Conservation (phyloP, 1,284 basidiomycete species). For the Irpex lacteus region DNA sequence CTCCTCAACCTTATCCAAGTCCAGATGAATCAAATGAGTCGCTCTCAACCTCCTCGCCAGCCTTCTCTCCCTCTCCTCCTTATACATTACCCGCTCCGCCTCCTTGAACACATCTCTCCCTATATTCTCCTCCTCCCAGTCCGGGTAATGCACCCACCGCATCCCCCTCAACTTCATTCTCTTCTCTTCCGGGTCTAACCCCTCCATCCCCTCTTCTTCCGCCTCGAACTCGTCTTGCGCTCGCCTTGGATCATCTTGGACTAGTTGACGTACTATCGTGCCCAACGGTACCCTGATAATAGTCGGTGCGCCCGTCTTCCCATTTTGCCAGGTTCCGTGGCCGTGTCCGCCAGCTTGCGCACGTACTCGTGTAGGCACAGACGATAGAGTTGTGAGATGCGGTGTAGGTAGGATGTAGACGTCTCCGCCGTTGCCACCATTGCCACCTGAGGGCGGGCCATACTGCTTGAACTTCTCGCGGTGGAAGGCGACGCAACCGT, state of each 20-base stretch:
- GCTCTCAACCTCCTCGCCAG: slow-evolving; percentile 42
- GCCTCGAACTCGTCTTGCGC: slow-evolving; percentile 65
- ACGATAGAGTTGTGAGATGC: slow-evolving; percentile 73
- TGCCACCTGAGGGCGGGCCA: slow-evolving; percentile 88
- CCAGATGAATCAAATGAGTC: slow-evolving; percentile 50
- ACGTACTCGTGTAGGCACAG: slow-evolving; percentile 65
- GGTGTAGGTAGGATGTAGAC: slow-evolving; percentile 81
- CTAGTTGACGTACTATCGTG: slow-evolving; percentile 80
- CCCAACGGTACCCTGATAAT: slow-evolving; percentile 84
- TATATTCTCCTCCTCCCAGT: slow-evolving; percentile 59
- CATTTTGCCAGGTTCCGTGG: slow-evolving; percentile 83
- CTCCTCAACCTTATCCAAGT: slow-evolving; percentile 53
- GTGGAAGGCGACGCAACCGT: slow-evolving; percentile 83
- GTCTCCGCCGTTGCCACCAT: slow-evolving; percentile 85
- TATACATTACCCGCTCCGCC: slow-evolving; percentile 65
- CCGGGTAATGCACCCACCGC: slow-evolving; percentile 81
- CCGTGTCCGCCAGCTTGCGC: slow-evolving; percentile 72
- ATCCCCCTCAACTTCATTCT: slow-evolving; percentile 59
- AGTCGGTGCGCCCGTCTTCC: slow-evolving; percentile 68
- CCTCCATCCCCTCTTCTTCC: slow-evolving; percentile 59
- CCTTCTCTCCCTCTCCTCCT: slow-evolving; percentile 62
- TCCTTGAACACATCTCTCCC: slow-evolving; percentile 67
- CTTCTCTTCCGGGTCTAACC: slow-evolving; percentile 44
- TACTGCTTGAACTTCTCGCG: slow-evolving; percentile 75
- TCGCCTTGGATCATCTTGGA: slow-evolving; percentile 58